These are phyloP conservation scores for Candida peoriensis DNA, from an alignment of 805 yeast species.

Conservation along the genomic window DNA sequence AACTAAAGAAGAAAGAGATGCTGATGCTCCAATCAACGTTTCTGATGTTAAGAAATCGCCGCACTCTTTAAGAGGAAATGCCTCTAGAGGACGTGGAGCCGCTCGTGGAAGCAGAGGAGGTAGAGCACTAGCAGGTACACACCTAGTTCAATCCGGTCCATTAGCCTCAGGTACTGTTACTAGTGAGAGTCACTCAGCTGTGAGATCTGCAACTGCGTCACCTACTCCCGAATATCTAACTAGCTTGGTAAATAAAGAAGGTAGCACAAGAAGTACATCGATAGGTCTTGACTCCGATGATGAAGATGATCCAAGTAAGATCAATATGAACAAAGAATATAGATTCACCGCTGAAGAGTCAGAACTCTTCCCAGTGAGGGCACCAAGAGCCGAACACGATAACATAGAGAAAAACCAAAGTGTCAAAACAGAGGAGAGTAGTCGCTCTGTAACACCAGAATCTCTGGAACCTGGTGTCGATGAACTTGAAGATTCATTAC, in stretches of 20 bases:
- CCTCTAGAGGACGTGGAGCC: conserved; percentile 15
- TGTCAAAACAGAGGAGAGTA: conserved; percentile 20
- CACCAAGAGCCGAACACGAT: conserved; percentile 46
- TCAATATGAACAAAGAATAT: conserved; percentile 62
- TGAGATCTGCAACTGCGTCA: conserved; percentile 24
- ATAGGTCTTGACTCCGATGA: conserved; percentile 31
- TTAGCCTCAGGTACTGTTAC: conserved; percentile 53
- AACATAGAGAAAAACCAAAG: conserved; percentile 42
- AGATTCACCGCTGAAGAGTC: conserved; percentile 42
- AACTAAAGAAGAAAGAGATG: conserved; percentile 77
- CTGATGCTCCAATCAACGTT: conserved; percentile 49
- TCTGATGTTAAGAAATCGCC: conserved; percentile 8
- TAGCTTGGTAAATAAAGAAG: conserved; percentile 27
- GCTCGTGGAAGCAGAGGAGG: conserved; percentile 20
- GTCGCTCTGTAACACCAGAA: conserved; percentile 22
- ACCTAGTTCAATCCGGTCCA: conserved; percentile 68
- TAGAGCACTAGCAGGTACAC: conserved; percentile 41
- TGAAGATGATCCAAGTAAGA: conserved; percentile 39
- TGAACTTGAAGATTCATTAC: conserved; percentile 6
- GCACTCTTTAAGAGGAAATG: conserved; percentile 6
- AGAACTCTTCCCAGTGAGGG: conserved; percentile 65
- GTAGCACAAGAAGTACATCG: conserved; percentile 15
- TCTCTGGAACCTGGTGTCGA: conserved; percentile 14
- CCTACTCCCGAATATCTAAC: conserved; percentile 39
- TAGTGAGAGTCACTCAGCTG: conserved; percentile 15